Evolutionary conservation across 352 stramenopile species (phyloP).

Genomic region (Pythium volutum): DNA sequence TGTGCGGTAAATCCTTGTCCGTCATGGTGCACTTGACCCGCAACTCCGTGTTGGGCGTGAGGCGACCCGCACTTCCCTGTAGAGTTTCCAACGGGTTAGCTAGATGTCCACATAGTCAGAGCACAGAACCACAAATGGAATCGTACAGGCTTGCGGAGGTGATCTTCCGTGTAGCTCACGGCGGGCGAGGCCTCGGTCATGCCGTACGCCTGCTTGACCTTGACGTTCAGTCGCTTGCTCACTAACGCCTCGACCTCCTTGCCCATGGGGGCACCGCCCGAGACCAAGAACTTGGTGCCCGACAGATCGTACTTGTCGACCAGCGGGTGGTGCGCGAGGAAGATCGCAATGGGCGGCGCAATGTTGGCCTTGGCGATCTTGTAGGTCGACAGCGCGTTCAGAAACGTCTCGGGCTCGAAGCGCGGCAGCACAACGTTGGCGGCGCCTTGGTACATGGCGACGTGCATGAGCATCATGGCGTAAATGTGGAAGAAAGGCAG

Average conservation of each 20-base stretch:
- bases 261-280: slow-evolving; percentile 73
- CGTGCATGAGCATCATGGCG: slow-evolving; percentile 80
- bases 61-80: slow-evolving; percentile 30
- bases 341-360: slow-evolving; percentile 85
- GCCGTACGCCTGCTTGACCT: slow-evolving; percentile 39
- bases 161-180: slow-evolving; percentile 19
- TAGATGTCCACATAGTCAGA: too few species aligned
- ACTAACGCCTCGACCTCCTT: slow-evolving; percentile 55
- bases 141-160: slow-evolving; percentile 6
- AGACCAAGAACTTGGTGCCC: slow-evolving; percentile 66
- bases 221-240: slow-evolving; percentile 41
- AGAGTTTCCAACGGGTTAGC: too few species aligned
- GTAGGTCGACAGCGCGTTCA: slow-evolving; percentile 70
- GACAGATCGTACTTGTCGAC: slow-evolving; percentile 92
- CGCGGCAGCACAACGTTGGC: slow-evolving; percentile 84
- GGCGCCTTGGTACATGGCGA: slow-evolving; percentile 73
- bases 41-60: slow-evolving; percentile 37
- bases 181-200: slow-evolving; percentile 41
- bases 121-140: too few species aligned
- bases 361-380: slow-evolving; percentile 52
- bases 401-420: slow-evolving; percentile 90
- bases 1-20: slow-evolving; percentile 29
- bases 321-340: slow-evolving; percentile 85
- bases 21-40: slow-evolving; percentile 37
- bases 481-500: slow-evolving; percentile 97